phyloP scores from a whole-genome alignment of 345 rosid species.

The Lepidium africanum region DNA sequence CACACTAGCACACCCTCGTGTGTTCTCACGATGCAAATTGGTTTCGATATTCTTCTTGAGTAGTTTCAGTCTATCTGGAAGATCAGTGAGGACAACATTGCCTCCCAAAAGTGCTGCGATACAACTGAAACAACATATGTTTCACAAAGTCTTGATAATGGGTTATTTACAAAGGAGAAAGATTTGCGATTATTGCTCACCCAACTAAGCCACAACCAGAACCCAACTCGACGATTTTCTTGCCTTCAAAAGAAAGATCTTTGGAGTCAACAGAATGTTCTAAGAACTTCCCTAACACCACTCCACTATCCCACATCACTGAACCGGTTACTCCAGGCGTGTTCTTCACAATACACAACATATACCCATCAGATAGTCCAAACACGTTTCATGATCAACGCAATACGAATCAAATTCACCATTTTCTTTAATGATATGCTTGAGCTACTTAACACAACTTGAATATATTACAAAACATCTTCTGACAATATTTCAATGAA shows the following conservation, averaged over 20 bases:
- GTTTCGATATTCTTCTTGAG: slow-evolving; percentile 65
- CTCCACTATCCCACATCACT: slow-evolving; percentile 95
- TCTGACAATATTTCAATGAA: not conserved
- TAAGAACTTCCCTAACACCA: slow-evolving; percentile 77
- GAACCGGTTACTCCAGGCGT: slow-evolving; percentile 88
- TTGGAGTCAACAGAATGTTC: slow-evolving; percentile 83
- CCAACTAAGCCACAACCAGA: slow-evolving; percentile 97
- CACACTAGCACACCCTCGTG: slow-evolving; percentile 59
- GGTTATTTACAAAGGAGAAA: not conserved
- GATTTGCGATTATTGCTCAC: slow-evolving; percentile 29
- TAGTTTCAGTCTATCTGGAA: slow-evolving; percentile 75
- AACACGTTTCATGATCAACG: not conserved
- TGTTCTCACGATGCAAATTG: slow-evolving; percentile 40
- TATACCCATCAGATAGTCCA: not conserved
- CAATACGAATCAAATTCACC: not conserved
- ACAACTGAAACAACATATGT: slow-evolving; percentile 43
- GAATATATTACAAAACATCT: not conserved
- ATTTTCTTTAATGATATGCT: not conserved
- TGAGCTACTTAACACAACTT: not conserved
- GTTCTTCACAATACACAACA: slow-evolving; percentile 32
- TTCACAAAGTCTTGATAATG: not conserved
- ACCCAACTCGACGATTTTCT: slow-evolving; percentile 79
- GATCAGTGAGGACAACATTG: slow-evolving; percentile 70
- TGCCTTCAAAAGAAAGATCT: slow-evolving; percentile 56
- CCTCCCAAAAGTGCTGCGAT: slow-evolving; percentile 85